These are phyloP conservation scores for Plasmodium vivax DNA, from an alignment of 169 alveolate species.

Conservation along the genomic window DNA sequence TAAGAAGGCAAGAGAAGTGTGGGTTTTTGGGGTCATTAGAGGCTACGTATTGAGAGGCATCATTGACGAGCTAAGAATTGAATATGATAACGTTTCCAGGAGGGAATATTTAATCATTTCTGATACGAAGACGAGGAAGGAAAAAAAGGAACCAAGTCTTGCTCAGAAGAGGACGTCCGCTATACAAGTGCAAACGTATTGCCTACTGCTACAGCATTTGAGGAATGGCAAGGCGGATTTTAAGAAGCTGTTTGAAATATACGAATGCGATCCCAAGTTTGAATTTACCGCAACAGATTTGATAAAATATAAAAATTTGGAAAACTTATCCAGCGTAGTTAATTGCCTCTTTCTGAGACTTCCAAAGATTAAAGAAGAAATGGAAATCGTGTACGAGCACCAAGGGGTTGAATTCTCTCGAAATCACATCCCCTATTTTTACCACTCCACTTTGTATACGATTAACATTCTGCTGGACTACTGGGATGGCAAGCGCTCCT, in stretches of 20 bases:
- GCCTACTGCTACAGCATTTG: slow-evolving; percentile 79
- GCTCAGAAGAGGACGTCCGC: slow-evolving; percentile 85
- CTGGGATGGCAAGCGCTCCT: slow-evolving; percentile 86
- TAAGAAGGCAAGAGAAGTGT: slow-evolving; percentile 85
- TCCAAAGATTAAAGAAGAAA: slow-evolving; percentile 82
- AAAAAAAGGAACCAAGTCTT: slow-evolving; percentile 76
- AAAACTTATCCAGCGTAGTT: slow-evolving; percentile 72
- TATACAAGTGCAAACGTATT: slow-evolving; percentile 85
- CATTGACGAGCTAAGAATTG: slow-evolving; percentile 84
- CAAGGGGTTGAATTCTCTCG: slow-evolving; percentile 81
- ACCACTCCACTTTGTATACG: slow-evolving; percentile 79
- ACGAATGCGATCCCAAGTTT: slow-evolving; percentile 80
- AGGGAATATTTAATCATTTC: slow-evolving; percentile 80
- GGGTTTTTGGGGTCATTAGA: slow-evolving; percentile 82
- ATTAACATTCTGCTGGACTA: slow-evolving; percentile 78
- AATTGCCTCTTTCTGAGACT: slow-evolving; percentile 76
- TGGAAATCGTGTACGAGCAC: slow-evolving; percentile 84
- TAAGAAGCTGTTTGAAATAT: slow-evolving; percentile 75
- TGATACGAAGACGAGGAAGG: slow-evolving; percentile 85
- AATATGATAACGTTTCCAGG: slow-evolving; percentile 66
- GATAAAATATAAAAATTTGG: slow-evolving; percentile 79
- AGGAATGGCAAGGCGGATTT: slow-evolving; percentile 76
- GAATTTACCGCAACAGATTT: slow-evolving; percentile 80
- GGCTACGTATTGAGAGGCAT: slow-evolving; percentile 84
- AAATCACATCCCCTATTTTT: slow-evolving; percentile 75